phyloP scores from a whole-genome alignment of 345 rosid species.

The Brassica napus region DNA sequence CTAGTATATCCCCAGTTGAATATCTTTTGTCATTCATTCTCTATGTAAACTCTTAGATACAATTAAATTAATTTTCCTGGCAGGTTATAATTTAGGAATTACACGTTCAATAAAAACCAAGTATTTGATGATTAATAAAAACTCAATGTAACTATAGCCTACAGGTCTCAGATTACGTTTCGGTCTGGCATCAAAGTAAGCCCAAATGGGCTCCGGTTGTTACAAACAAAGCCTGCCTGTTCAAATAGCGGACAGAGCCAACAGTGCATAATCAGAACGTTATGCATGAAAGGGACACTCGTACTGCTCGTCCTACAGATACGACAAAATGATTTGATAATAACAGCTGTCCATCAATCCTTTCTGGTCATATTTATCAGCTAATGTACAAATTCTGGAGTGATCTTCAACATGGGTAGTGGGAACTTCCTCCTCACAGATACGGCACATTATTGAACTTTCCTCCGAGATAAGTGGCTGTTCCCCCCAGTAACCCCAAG shows the following conservation, averaged over 20 bases:
- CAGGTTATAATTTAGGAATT: background rate
- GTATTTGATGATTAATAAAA: background rate
- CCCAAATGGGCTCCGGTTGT: background rate
- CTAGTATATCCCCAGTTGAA: background rate
- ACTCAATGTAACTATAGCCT: background rate
- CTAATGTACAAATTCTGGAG: constrained; percentile 89
- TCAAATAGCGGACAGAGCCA: background rate
- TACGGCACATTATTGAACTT: constrained; percentile 67
- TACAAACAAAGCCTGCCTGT: background rate
- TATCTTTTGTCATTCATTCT: background rate
- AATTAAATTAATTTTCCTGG: background rate
- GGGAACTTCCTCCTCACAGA: constrained; percentile 56
- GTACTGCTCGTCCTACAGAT: background rate
- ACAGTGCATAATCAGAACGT: background rate
- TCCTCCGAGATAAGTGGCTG: constrained; percentile 68
- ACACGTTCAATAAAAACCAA: background rate
- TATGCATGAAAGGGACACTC: background rate
- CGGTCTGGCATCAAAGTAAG: background rate
- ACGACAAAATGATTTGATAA: background rate
- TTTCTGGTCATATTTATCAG: constrained; percentile 89
- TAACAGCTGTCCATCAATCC: background rate
- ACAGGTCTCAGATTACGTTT: background rate
- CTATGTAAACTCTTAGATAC: background rate
- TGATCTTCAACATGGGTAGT: constrained; percentile 92
- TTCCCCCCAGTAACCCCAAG: constrained; percentile 98